Evolutionary conservation across 345 rosid genomes (phyloP).

Genomic region (Gynandropsis gynandra): DNA sequence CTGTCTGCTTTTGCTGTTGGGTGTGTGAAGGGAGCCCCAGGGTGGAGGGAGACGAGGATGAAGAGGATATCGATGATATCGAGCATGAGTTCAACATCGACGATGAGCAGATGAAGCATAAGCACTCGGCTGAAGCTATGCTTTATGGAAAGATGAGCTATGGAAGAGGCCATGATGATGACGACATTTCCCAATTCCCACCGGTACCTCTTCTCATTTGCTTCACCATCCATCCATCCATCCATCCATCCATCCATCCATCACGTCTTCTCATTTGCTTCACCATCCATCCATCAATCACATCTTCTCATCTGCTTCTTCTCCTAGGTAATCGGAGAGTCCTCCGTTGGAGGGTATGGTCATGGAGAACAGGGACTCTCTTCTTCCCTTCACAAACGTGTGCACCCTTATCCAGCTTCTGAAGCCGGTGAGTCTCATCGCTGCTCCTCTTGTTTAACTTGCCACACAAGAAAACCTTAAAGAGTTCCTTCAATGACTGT

Average conservation of each 20-base stretch:
- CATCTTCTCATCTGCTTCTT: not conserved
- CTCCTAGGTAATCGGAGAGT: conserved; percentile 84
- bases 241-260: not conserved
- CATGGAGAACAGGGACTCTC: conserved; percentile 57
- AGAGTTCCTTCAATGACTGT: no score
- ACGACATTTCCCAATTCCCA: conserved; percentile 64
- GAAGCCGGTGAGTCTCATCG: conserved; percentile 54
- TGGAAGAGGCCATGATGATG: conserved; percentile 91
- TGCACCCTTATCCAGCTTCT: conserved; percentile 79
- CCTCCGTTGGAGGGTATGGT: conserved; percentile 57
- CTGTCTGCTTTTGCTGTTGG: conserved; percentile 1
- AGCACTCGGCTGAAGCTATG: conserved; percentile 69
- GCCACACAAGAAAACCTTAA: no score
- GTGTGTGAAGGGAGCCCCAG: conserved; percentile 59
- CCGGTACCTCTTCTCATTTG: conserved; percentile 34
- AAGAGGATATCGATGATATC: conserved; percentile 87
- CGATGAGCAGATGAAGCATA: conserved; percentile 58
- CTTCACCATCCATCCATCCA: not conserved
- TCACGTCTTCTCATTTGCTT: not conserved
- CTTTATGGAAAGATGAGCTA: conserved; percentile 95
- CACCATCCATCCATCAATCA: not conserved
- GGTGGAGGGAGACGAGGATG: conserved; percentile 95
- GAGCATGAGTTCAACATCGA: conserved; percentile 92
- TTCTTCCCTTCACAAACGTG: conserved; percentile 69
- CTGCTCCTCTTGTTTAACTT: conserved; percentile 11